phyloP scores from a whole-genome alignment of 31 red algal genomes.

The Endocladia muricata region DNA sequence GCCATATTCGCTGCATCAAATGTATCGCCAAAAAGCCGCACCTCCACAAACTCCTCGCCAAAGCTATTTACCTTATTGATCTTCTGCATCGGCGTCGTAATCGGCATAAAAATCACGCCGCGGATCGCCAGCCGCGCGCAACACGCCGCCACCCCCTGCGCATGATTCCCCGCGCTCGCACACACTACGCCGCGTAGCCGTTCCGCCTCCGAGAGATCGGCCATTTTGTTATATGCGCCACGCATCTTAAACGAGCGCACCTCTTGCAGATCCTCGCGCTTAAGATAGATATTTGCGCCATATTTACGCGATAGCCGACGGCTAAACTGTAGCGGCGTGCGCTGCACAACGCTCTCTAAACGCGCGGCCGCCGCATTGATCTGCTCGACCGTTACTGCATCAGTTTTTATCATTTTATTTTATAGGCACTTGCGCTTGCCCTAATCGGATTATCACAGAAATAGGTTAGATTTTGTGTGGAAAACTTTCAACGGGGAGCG shows the following conservation, averaged over 20 bases:
- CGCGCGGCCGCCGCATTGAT: no score
- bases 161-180: constrained; percentile 1
- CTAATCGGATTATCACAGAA: no score
- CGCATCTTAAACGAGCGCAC: background rate
- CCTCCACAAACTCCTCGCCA: background rate
- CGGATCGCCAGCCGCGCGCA: background rate
- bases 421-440: no score
- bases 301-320: background rate
- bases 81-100: background rate
- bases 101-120: background rate
- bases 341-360: no score
- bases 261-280: background rate
- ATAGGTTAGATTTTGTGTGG: no score
- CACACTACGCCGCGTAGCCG: background rate
- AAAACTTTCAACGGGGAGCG: no score
- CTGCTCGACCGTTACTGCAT: no score
- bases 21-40: background rate
- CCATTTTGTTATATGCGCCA: background rate
- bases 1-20: background rate
- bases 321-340: no score
- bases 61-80: background rate
- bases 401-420: no score
- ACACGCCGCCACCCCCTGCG: background rate
- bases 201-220: background rate
- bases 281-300: background rate